Percentiles rank a stretch among this genome's conserved stretches.
phyloP scores from a whole-genome alignment of 371 early-diverging fungal species.

The Haplosporangium sp. region DNA sequence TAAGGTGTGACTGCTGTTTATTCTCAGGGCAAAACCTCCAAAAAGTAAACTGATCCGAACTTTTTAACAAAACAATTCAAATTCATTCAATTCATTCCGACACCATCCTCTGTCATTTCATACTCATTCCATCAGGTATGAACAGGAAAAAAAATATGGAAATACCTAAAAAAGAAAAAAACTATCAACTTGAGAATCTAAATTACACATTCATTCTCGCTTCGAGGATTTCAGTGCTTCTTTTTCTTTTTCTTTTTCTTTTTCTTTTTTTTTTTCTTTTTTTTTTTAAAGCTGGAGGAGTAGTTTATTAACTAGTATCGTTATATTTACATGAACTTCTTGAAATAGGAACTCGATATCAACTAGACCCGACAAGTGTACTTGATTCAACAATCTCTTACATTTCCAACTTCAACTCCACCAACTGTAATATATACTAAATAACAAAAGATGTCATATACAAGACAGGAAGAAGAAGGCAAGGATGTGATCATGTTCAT shows the following conservation, averaged over 20 bases:
- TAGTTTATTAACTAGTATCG: too few species aligned
- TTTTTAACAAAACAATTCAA: neutral
- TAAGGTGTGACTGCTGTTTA: conserved; percentile 23
- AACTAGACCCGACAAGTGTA: too few species aligned
- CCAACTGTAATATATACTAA: neutral
- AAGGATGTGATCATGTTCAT: conserved; percentile 66
- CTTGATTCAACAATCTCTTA: too few species aligned
- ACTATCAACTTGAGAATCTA: too few species aligned
- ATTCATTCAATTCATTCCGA: neutral
- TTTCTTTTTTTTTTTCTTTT: too few species aligned
- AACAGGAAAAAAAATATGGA: neutral
- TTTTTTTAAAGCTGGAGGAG: too few species aligned
- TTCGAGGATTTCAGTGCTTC: too few species aligned
- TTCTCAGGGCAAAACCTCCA: neutral
- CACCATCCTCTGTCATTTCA: neutral
- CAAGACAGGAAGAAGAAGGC: conserved; percentile 28
- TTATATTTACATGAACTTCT: too few species aligned
- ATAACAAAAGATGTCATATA: conserved; percentile 26
- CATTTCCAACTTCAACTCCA: neutral
- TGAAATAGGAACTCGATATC: too few species aligned
- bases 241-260: too few species aligned
- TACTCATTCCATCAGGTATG: conserved; percentile 1
- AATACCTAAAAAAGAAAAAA: too few species aligned
- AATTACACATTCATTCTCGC: too few species aligned
- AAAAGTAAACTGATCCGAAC: neutral